Conservation (phyloP, 768 basidiomycete genomes). For the Psilocybe tampanensis region DNA sequence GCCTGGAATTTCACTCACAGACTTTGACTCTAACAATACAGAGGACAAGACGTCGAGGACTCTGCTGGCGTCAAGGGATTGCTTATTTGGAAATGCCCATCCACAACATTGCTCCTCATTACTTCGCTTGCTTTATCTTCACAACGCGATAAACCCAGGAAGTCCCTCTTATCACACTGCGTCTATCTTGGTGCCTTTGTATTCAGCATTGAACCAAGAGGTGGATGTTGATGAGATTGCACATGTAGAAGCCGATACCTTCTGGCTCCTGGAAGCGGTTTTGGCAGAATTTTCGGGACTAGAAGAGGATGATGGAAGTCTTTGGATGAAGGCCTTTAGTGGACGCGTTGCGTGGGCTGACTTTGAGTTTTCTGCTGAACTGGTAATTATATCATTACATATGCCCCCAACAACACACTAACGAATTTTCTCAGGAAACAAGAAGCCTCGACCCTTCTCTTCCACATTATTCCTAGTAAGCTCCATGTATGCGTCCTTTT, state of each 20-base stretch:
- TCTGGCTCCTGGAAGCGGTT: constrained; percentile 80
- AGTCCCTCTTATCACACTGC: constrained; percentile 69
- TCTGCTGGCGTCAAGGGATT: constrained; percentile 48
- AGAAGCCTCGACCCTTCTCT: constrained; percentile 70
- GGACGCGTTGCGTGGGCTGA: constrained; percentile 66
- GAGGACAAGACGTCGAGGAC: constrained; percentile 34
- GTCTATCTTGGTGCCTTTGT: constrained; percentile 70
- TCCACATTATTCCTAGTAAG: constrained; percentile 84
- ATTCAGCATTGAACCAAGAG: constrained; percentile 63
- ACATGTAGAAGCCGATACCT: constrained; percentile 79
- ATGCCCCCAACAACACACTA: not conserved
- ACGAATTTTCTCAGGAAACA: constrained; percentile 41
- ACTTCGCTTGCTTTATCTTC: constrained; percentile 71
- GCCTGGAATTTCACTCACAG: constrained; percentile 40
- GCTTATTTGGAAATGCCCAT: constrained; percentile 50
- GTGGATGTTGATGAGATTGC: constrained; percentile 59
- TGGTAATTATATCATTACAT: constrained; percentile 45
- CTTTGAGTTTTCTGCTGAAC: constrained; percentile 53
- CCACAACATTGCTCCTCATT: constrained; percentile 64
- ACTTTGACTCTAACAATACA: constrained; percentile 12
- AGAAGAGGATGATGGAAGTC: constrained; percentile 61
- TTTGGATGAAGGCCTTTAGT: constrained; percentile 67
- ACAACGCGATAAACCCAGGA: constrained; percentile 71
- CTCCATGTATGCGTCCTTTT: not conserved
- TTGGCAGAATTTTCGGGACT: constrained; percentile 73